These are phyloP conservation scores for Scenedesmus sp. DNA, from an alignment of 163 green algal species.

Conservation along the genomic window DNA sequence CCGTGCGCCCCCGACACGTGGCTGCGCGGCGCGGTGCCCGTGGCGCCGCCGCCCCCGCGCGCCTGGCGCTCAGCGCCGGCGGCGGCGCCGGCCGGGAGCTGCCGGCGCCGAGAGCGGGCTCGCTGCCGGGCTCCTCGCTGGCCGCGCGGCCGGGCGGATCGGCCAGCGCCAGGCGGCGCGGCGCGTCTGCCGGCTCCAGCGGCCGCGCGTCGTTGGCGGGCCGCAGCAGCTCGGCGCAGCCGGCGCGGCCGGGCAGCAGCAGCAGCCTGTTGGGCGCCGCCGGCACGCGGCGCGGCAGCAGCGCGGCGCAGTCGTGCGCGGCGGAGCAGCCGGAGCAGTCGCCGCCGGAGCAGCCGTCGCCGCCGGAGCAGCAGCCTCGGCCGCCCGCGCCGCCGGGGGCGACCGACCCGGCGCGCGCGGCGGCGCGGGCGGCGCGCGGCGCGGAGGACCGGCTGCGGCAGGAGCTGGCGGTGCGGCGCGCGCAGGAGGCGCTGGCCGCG, in stretches of 20 bases:
- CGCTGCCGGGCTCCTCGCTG: no score
- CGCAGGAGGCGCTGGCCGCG: slow-evolving; percentile 46
- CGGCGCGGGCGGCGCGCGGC: slow-evolving; percentile 46
- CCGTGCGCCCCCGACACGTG: slow-evolving; percentile 58
- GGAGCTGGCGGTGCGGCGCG: slow-evolving; percentile 60
- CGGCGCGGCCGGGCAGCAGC: neutral
- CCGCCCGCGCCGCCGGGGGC: neutral
- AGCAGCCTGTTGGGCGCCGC: neutral
- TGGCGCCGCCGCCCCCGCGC: slow-evolving; percentile 8
- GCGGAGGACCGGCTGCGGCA: slow-evolving; percentile 63
- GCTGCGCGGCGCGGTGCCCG: slow-evolving; percentile 58
- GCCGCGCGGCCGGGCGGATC: no score
- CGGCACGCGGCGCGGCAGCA: neutral
- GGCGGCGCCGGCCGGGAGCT: slow-evolving; percentile 10
- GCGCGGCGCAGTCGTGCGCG: neutral
- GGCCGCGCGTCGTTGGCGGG: neutral
- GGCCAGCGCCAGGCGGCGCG: no score
- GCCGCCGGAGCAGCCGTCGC: neutral
- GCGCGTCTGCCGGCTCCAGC: no score
- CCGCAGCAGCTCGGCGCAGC: neutral
- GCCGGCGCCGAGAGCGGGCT: no score
- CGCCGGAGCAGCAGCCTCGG: neutral
- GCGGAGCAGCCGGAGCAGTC: neutral
- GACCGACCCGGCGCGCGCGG: slow-evolving; percentile 24
- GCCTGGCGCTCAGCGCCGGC: neutral